Evolutionary conservation across 2,329 filamentous ascomycete species (phyloP).

Genomic region (Hymenoscyphus occultus): DNA sequence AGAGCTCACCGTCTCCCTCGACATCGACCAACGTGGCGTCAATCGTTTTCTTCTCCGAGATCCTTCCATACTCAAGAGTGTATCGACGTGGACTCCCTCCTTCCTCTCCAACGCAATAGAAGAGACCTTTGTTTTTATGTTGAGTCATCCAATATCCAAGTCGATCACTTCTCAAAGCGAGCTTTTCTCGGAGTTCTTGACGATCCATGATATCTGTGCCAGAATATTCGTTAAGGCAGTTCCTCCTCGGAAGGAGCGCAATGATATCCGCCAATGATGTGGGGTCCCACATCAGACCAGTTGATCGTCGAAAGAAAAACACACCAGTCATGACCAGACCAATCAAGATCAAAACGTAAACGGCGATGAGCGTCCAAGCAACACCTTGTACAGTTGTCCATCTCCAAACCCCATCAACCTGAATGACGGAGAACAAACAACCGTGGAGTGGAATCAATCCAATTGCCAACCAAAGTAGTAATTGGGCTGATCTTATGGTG

Average conservation of each 20-base stretch:
- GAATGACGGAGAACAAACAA: constrained; percentile 66
- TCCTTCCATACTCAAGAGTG: constrained; percentile 47
- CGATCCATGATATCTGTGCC: constrained; percentile 61
- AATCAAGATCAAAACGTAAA: constrained; percentile 67
- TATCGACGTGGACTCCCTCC: constrained; percentile 50
- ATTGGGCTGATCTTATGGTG: constrained; percentile 61
- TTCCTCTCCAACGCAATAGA: constrained; percentile 75
- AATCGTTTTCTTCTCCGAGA: constrained; percentile 40
- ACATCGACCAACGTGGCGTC: constrained; percentile 20
- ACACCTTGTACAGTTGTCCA: constrained; percentile 79
- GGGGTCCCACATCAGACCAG: constrained; percentile 82
- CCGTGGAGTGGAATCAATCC: constrained; percentile 81
- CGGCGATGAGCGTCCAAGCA: constrained; percentile 70
- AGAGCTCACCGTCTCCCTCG: constrained; percentile 25
- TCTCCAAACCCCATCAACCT: constrained; percentile 58
- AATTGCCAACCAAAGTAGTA: constrained; percentile 73
- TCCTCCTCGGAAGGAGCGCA: constrained; percentile 74
- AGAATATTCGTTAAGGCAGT: constrained; percentile 70
- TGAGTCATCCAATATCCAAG: constrained; percentile 85
- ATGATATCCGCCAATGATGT: constrained; percentile 78
- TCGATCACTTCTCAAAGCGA: constrained; percentile 60
- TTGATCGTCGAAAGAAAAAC: constrained; percentile 64
- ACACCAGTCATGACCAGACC: constrained; percentile 57
- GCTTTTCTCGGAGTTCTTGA: constrained; percentile 51
- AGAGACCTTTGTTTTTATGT: constrained; percentile 59